Base-by-base conservation (phyloP, 164 flowering plant species). In the Sedum album region DNA sequence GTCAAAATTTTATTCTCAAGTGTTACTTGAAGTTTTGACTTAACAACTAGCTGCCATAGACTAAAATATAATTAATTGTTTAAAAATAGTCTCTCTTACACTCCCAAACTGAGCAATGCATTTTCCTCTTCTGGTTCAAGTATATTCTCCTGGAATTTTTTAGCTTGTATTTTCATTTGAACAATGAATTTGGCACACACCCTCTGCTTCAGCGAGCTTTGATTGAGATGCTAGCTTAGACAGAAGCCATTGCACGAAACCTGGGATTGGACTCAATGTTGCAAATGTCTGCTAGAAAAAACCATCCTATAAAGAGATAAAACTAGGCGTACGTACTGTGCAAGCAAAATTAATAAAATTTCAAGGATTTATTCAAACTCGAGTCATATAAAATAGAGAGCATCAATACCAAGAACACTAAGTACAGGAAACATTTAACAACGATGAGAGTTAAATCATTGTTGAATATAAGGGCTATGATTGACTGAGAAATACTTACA, bases 181-280 rank as follows among this genome's bases (percentile, higher is more conserved):
- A n/a, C n/a, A n/a, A 72, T 51, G 77, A 67, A 69, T 76, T 51
- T 26, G 76, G 20, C 31, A 35, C 31, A 35, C 66, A 65, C 48
- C 78, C 51, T 78, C 85, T 35, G 66, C 77, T 71, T 82, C 82
- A 74, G 88, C 75, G 65, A 87, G 81, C 74, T 79, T 82, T 72
- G 76, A 76, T 67, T 86, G 92, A 70, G 91, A 90, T 79, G 86
- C 86, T 83, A 93, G 80, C 84, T 93, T 93, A 49, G 93, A 77
- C 20, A 85, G 76, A 31, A 93, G 89, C 97, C 98, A 93, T 73
- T 81, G 85, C 90, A 89, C 84, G 77, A 39, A 93, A 28, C 98
- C 97, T 7, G 96, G 94, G 69, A 90, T 86, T 49, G 98, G 98
- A 73, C 98, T 89, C 30, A 93, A 89, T 44, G 98, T 91, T 69